phyloP scores from a whole-genome alignment of 208 protist genomes.

The Crithidia brevicula region DNA sequence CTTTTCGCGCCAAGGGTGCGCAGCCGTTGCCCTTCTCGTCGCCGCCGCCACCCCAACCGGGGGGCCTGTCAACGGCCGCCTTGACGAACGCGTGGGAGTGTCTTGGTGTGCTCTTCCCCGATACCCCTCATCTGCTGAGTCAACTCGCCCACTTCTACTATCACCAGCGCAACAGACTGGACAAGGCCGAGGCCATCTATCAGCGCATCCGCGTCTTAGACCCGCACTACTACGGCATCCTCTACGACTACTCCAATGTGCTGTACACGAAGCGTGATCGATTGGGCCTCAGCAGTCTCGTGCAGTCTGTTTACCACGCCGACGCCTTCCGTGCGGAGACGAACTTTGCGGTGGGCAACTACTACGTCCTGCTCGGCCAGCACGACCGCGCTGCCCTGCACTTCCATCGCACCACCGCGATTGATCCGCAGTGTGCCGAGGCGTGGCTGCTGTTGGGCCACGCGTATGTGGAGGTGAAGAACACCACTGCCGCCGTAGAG shows the following conservation, averaged over 20 bases:
- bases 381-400: conserved; percentile 96
- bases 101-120: conserved; percentile 66
- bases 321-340: conserved; percentile 97
- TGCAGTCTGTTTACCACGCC: conserved; percentile 90
- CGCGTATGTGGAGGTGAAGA: conserved; percentile 97
- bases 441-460: conserved; percentile 98
- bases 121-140: conserved; percentile 66
- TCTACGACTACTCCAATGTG: conserved; percentile 97
- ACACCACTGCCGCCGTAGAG: conserved; percentile 94
- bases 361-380: conserved; percentile 94
- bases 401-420: conserved; percentile 92
- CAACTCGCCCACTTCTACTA: conserved; percentile 89
- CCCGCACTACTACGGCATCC: conserved; percentile 91
- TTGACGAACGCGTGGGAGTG: conserved; percentile 67
- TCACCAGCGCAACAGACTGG: conserved; percentile 89
- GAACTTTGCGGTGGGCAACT: conserved; percentile 98
- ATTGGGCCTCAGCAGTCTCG: conserved; percentile 88
- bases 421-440: conserved; percentile 88
- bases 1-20: too few relatives aligned
- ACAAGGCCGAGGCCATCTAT: conserved; percentile 85
- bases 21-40: background rate
- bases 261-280: conserved; percentile 95
- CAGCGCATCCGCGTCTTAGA: conserved; percentile 80
- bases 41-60: background rate
- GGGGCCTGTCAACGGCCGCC: conserved; percentile 1